These are phyloP conservation scores for Metschnikowia lachancei DNA, from an alignment of 805 yeast genomes.

Conservation along the genomic window DNA sequence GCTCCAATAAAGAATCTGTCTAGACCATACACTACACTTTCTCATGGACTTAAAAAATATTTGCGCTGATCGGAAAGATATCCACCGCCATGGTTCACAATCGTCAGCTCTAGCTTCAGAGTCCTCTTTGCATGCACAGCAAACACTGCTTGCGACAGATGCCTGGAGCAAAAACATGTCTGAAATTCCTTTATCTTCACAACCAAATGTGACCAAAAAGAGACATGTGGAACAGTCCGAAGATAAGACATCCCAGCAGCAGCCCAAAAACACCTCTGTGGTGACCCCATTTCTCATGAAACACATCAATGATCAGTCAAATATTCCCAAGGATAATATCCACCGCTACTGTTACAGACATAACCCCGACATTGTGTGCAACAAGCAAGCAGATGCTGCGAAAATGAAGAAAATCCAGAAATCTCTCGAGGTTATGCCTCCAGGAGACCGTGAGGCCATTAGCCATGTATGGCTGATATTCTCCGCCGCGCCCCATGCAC, in stretches of 20 bases:
- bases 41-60: conserved; percentile 15
- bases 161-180: conserved; percentile 1
- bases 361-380: conserved; percentile 80
- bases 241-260: not conserved
- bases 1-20: too few relatives aligned
- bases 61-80: conserved; percentile 13
- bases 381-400: conserved; percentile 61
- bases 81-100: not conserved
- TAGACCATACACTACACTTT: not conserved
- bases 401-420: conserved; percentile 64
- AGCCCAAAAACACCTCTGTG: conserved; percentile 21
- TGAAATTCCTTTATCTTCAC: not conserved
- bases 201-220: not conserved
- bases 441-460: conserved; percentile 73
- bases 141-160: not conserved
- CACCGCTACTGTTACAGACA: conserved; percentile 87
- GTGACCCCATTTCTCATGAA: conserved; percentile 42
- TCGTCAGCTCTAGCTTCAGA: conserved; percentile 1
- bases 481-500: conserved; percentile 64
- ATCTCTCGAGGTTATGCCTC: conserved; percentile 55
- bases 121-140: not conserved
- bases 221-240: not conserved
- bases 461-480: conserved; percentile 83
- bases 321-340: conserved; percentile 49
- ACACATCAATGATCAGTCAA: conserved; percentile 41